Evolutionary conservation across 352 stramenopile genomes (phyloP), one percentile per base, ranked within the genome.

Genomic region (Pythium insidiosum): DNA sequence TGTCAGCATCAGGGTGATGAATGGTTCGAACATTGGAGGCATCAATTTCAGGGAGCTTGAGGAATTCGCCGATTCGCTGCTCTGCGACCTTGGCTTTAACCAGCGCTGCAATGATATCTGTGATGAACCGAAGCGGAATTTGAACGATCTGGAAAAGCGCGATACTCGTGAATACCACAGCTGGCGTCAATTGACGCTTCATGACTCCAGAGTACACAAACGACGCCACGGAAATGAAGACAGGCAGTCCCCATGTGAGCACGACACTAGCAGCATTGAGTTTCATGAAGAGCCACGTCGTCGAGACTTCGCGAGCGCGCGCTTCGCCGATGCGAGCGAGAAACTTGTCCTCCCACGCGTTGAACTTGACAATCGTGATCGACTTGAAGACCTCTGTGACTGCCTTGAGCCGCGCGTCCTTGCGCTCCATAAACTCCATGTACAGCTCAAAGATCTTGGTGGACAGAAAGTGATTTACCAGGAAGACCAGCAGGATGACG

Each of bases 291-390:
- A 63, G 9, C 28, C 28, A 63, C 6, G 78, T 39, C n/a, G 68
- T 24, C 12, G 50, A 46, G 36, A 80, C 49, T 38, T 83, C 70
- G 5, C 42, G 45, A 2, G 48, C 47, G 5, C 70, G 56, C 7
- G 53, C 56, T 10, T 56, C 25, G 19, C 47, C 41, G 38, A 79
- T 73, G 11, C 91, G 69, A n/a, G 63, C 68, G 29, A 73, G 50
- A 58, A 97, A 88, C 6, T 74, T 76, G 18, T 68, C 40, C 47
- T 97, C 91, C 84, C 84, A 97, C 0, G 78, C 77, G 57, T 96
- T 95, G 34, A 96, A 95, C 61, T 97, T 97, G 73, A 97, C 84
- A 38, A 97, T 86, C 21, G 77, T 74, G 50, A 97, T 95, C 1
- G 62, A 67, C 31, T 69, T 73, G 42, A 85, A 71, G 12, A 78